phyloP scores from a whole-genome alignment of 805 yeast genomes.

The Lipomyces orientalis region DNA sequence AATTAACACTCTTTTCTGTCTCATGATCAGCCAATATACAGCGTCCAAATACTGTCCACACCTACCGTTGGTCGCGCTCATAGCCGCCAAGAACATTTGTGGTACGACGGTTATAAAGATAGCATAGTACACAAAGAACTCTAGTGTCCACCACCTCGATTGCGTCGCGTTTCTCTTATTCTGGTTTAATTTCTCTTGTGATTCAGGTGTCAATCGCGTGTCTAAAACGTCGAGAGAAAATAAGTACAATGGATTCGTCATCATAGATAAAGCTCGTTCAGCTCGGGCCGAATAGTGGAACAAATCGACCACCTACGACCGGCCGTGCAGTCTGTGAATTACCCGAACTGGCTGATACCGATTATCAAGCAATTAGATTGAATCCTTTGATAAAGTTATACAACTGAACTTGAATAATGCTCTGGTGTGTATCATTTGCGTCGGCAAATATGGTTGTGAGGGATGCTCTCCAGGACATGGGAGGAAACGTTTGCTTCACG shows the following conservation, averaged over 20 bases:
- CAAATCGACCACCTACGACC: too few relatives aligned
- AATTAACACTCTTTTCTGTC: slow-evolving; percentile 71
- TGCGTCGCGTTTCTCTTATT: slow-evolving; percentile 42
- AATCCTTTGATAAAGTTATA: not conserved
- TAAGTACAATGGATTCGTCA: slow-evolving; percentile 30
- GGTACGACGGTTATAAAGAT: slow-evolving; percentile 77
- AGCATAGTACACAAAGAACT: slow-evolving; percentile 70
- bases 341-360: too few relatives aligned
- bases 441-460: not conserved
- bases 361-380: too few relatives aligned
- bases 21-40: slow-evolving; percentile 5
- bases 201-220: slow-evolving; percentile 49
- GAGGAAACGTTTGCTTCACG: not conserved
- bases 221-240: slow-evolving; percentile 53
- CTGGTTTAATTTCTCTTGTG: slow-evolving; percentile 43
- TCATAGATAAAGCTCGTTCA: not conserved
- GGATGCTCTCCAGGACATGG: not conserved
- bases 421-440: not conserved
- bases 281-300: not conserved
- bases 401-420: not conserved
- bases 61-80: slow-evolving; percentile 68
- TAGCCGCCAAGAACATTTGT: slow-evolving; percentile 77
- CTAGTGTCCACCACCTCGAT: slow-evolving; percentile 76
- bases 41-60: not conserved
- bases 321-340: too few relatives aligned